These are phyloP conservation scores for Saccharomycopsis guyanensis DNA, from an alignment of 805 yeast genomes.

Conservation along the genomic window DNA sequence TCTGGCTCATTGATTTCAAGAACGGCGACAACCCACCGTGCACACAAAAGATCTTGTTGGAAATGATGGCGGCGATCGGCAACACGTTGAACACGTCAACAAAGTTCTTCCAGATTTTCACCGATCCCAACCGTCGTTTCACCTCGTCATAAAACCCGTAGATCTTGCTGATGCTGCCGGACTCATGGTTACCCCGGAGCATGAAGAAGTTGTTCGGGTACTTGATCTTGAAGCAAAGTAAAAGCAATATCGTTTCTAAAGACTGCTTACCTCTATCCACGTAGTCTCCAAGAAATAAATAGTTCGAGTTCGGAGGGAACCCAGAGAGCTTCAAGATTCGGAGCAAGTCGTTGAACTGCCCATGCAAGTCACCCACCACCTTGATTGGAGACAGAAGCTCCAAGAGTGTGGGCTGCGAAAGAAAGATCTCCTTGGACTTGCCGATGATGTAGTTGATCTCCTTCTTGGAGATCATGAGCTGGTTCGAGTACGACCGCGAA, in stretches of 20 bases:
- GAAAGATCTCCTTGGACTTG: constrained; percentile 45
- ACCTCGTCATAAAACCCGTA: constrained; percentile 85
- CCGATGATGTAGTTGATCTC: constrained; percentile 19
- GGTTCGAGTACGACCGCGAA: constrained; percentile 14
- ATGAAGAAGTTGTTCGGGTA: constrained; percentile 79
- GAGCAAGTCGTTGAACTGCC: constrained; percentile 72
- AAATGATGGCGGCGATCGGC: constrained; percentile 78
- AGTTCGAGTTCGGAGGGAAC: constrained; percentile 75
- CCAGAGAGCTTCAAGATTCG: constrained; percentile 79
- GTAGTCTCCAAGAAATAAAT: constrained; percentile 73
- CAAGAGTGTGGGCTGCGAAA: constrained; percentile 57
- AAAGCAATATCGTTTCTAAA: constrained; percentile 64
- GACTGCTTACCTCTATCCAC: constrained; percentile 84
- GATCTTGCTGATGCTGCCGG: constrained; percentile 76
- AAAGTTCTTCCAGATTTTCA: constrained; percentile 75
- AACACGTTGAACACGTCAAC: constrained; percentile 75
- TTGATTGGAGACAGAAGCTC: constrained; percentile 73
- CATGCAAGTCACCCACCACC: constrained; percentile 83
- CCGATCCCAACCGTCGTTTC: constrained; percentile 60
- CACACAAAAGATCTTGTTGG: constrained; percentile 76
- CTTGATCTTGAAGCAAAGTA: constrained; percentile 73
- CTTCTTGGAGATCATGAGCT: constrained; percentile 11
- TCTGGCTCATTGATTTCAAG: constrained; percentile 65
- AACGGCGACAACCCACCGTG: constrained; percentile 82
- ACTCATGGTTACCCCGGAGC: constrained; percentile 76